Base-by-base conservation (phyloP, 148 eudicot species). In the Drosera capensis region DNA sequence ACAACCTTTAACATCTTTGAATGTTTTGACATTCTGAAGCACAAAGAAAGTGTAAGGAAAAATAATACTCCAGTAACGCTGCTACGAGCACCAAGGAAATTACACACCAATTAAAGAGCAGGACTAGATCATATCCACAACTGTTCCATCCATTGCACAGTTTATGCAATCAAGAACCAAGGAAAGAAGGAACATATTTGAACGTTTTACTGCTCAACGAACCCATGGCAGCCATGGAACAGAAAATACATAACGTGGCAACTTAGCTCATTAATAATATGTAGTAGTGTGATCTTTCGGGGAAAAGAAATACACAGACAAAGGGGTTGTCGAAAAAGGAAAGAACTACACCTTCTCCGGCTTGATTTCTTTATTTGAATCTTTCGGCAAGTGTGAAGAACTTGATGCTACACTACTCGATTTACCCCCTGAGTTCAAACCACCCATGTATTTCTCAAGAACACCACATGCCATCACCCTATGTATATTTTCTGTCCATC, bases 1-100 rank as follows among this genome's bases (percentile, higher is more conserved):
- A 71, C 99, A 90, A 43, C 99, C 99, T 68, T 90, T 90, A 29
- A 90, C 95, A 54, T 90, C 99, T 71, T 80, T 90, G 55, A 90
- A 90, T 59, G 99, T 80, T 60, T 90, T 90, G 41, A 76, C 78
- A 64, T 84, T 90, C 99, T 90, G 93, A 58, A 48, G 42, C 28
- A 31, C 48, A 55, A 21, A 4, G 40, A 52, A 52, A 22, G 14
- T 37, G 34, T 61, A 48, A 62, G 28, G 20, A 43, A n/a, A 21
- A 13, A 16, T 25, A 1, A 15, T 39, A 7, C 17, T 14, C 18
- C 45, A 15, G 23, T 14, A 13, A 52, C 12, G 14, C 17, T 36
- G 25, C 16, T 12, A 41, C n/a, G 14, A 40, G 20, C 19, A n/a
- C n/a, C n/a, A n/a, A 43, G 49, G 25, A 20, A 11, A 46, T 20